Percentiles rank a stretch among this genome's conserved stretches.
These are phyloP conservation scores for Kalanchoe fedtschenkoi DNA, from an alignment of 164 flowering plant species.

Conservation along the genomic window DNA sequence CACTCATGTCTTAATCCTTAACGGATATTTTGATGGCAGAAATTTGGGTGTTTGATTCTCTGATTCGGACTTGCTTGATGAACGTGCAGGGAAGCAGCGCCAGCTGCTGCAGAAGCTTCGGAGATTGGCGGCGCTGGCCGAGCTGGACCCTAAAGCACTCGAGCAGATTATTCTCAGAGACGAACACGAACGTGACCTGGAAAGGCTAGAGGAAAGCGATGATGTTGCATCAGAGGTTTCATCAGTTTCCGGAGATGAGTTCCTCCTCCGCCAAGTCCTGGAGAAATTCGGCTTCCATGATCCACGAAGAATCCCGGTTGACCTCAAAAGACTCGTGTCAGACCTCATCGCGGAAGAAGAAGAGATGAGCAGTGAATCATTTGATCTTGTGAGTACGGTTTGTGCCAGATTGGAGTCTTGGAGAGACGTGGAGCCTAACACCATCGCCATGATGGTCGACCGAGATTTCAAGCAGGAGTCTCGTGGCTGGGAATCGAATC, in stretches of 20 bases:
- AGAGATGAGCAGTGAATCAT: slow-evolving; percentile 11
- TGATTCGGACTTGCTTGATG: background rate
- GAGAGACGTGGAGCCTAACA: slow-evolving; percentile 53
- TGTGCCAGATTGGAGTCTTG: slow-evolving; percentile 48
- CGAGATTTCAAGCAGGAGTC: slow-evolving; percentile 40
- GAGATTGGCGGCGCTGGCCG: slow-evolving; percentile 61
- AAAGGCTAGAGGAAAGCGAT: background rate
- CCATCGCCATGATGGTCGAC: slow-evolving; percentile 80
- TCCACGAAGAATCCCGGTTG: slow-evolving; percentile 17
- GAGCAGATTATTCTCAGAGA: slow-evolving; percentile 47
- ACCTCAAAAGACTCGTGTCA: slow-evolving; percentile 39
- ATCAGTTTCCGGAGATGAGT: slow-evolving; percentile 6
- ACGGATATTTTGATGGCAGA: background rate
- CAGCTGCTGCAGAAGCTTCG: slow-evolving; percentile 55
- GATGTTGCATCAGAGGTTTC: slow-evolving; percentile 13
- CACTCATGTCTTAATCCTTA: no score
- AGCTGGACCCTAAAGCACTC: slow-evolving; percentile 63
- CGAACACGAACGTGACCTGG: background rate
- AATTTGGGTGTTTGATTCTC: background rate
- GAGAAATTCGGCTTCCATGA: slow-evolving; percentile 13
- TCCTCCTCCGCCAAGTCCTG: slow-evolving; percentile 19
- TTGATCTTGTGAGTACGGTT: slow-evolving; percentile 26
- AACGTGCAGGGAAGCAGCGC: slow-evolving; percentile 49
- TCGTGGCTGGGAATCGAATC: slow-evolving; percentile 36
- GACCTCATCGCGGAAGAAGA: slow-evolving; percentile 54